phyloP scores from a whole-genome alignment of 164 flowering plant species.

The Umbellularia californica region DNA sequence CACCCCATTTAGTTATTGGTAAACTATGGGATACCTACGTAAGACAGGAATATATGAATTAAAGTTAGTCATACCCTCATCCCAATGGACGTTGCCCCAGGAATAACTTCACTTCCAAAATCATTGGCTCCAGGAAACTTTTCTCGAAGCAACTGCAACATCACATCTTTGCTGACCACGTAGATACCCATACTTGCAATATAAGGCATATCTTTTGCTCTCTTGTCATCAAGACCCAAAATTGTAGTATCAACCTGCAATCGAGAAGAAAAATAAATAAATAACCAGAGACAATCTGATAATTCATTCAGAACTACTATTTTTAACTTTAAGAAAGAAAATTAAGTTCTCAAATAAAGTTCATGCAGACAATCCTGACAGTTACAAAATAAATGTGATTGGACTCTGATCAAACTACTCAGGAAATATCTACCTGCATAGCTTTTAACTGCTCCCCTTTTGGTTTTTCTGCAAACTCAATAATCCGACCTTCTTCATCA shows the following conservation, averaged over 20 bases:
- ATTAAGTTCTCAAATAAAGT: not conserved
- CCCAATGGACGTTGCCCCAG: conserved; percentile 83
- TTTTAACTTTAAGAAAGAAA: not conserved
- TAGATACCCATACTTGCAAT: conserved; percentile 97
- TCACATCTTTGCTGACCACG: conserved; percentile 87
- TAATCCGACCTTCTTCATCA: conserved; percentile 73
- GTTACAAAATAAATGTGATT: not conserved
- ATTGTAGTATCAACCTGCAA: conserved; percentile 71
- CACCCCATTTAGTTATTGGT: not conserved
- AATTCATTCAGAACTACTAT: not conserved
- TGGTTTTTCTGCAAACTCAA: conserved; percentile 77
- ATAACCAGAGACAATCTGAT: not conserved
- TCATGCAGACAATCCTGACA: not conserved
- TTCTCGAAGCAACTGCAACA: conserved; percentile 66
- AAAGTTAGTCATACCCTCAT: conserved; percentile 50
- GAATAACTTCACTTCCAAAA: conserved; percentile 95
- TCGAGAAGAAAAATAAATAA: not conserved
- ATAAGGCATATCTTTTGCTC: conserved; percentile 89
- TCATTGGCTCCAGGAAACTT: conserved; percentile 92
- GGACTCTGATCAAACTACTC: not conserved
- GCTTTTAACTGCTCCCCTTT: conserved; percentile 80
- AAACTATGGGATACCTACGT: not conserved
- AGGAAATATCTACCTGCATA: conserved; percentile 43
- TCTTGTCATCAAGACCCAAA: conserved; percentile 74
- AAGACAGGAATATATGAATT: not conserved